These are phyloP conservation scores for Plantago lanceolata DNA, from an alignment of 305 asterid genomes.

Conservation along the genomic window DNA sequence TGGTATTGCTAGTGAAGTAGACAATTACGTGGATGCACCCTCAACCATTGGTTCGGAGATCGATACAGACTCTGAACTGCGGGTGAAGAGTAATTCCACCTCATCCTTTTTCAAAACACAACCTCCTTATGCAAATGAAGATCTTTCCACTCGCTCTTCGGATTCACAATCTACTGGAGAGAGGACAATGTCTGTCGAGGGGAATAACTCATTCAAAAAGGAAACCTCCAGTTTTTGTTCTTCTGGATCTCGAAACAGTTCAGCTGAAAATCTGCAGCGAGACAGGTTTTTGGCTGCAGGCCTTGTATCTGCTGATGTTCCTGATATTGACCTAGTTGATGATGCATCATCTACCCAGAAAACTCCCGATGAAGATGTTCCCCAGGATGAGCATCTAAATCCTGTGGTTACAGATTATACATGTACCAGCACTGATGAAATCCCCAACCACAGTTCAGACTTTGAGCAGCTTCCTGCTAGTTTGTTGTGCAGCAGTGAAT, in stretches of 20 bases:
- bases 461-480: constrained; percentile 33
- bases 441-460: constrained; percentile 29
- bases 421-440: constrained; percentile 26
- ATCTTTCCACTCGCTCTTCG: constrained; percentile 43
- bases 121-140: constrained; percentile 38
- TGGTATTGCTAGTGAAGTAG: constrained; percentile 67
- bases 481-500: constrained; percentile 32
- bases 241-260: constrained; percentile 48
- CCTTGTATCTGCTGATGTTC: constrained; percentile 32
- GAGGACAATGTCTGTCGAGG: constrained; percentile 52
- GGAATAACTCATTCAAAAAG: constrained; percentile 49
- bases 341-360: constrained; percentile 31
- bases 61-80: constrained; percentile 60
- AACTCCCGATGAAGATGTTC: constrained; percentile 30
- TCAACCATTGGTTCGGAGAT: constrained; percentile 67
- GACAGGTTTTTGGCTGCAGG: constrained; percentile 34
- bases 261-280: constrained; percentile 41
- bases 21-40: constrained; percentile 75
- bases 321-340: constrained; percentile 37
- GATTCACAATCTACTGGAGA: constrained; percentile 59
- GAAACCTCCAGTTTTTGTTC: constrained; percentile 52
- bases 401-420: constrained; percentile 32
- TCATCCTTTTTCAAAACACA: constrained; percentile 33
- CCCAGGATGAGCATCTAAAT: constrained; percentile 36
- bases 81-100: constrained; percentile 41